Evolutionary conservation across 169 alveolate genomes (phyloP).

Genomic region (Plasmodium malariae): DNA sequence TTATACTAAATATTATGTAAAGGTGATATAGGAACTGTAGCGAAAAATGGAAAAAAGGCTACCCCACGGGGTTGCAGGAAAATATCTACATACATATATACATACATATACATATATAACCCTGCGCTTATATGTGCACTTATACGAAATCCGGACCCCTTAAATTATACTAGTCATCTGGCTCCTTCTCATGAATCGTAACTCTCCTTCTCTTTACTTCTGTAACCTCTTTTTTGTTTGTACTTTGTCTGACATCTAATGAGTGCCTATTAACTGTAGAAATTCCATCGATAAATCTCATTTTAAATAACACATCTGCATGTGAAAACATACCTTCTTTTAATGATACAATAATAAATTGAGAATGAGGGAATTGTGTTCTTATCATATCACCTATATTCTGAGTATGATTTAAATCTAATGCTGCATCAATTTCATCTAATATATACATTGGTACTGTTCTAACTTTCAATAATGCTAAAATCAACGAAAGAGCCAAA

Average conservation of each 20-base stretch:
- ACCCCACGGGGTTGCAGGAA: neutral
- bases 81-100: neutral
- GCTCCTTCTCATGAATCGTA: conserved; percentile 55
- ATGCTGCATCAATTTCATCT: conserved; percentile 99
- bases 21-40: too few species aligned
- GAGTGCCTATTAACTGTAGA: conserved; percentile 87
- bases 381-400: conserved; percentile 98
- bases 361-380: conserved; percentile 96
- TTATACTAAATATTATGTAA: too few species aligned
- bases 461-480: conserved; percentile 96
- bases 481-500: conserved; percentile 96
- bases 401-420: conserved; percentile 98
- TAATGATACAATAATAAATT: conserved; percentile 96
- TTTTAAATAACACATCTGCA: conserved; percentile 97
- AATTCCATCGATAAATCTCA: conserved; percentile 94
- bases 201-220: conserved; percentile 65
- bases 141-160: too few species aligned
- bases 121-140: too few species aligned
- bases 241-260: conserved; percentile 31
- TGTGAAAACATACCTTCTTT: conserved; percentile 98
- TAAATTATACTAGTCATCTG: conserved; percentile 54
- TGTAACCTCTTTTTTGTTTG: conserved; percentile 34
- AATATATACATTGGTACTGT: conserved; percentile 99
- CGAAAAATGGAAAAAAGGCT: neutral
- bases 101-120: neutral